These are phyloP conservation scores for Stereum hirsutum DNA, from an alignment of 1,284 basidiomycete genomes.

Conservation along the genomic window DNA sequence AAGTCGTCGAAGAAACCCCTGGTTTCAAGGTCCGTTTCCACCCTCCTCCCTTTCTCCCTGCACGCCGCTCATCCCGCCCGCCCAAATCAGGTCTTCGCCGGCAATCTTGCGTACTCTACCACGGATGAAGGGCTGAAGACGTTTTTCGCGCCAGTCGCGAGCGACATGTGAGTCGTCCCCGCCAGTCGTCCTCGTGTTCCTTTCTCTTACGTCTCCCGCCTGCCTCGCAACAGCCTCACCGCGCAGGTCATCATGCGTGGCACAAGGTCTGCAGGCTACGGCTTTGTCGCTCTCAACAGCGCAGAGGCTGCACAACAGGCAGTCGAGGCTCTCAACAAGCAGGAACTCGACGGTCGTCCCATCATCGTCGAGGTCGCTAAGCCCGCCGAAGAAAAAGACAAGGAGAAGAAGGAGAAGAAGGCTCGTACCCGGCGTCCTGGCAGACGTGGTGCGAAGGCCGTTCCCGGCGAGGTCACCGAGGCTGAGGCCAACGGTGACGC, in stretches of 20 bases:
- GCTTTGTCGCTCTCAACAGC: slow-evolving; percentile 79
- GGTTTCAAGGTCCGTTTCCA: slow-evolving; percentile 55
- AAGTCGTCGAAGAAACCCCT: slow-evolving; percentile 55
- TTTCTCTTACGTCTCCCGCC: slow-evolving; percentile 14
- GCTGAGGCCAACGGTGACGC: slow-evolving; percentile 76
- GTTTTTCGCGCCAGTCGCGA: slow-evolving; percentile 77
- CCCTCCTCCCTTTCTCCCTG: slow-evolving; percentile 9
- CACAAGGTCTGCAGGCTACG: slow-evolving; percentile 80
- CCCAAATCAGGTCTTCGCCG: slow-evolving; percentile 64
- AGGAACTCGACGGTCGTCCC: slow-evolving; percentile 80
- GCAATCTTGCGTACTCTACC: slow-evolving; percentile 82
- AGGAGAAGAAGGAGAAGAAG: slow-evolving; percentile 69
- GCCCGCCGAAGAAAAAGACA: slow-evolving; percentile 78
- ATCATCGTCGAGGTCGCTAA: slow-evolving; percentile 88
- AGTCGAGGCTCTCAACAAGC: slow-evolving; percentile 78
- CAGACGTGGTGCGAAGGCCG: slow-evolving; percentile 74
- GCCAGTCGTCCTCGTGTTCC: too few relatives aligned
- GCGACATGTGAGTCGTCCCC: slow-evolving; percentile 67
- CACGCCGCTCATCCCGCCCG: slow-evolving; percentile 11
- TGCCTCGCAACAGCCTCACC: slow-evolving; percentile 39
- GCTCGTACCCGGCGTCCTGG: slow-evolving; percentile 62
- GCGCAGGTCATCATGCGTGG: slow-evolving; percentile 79
- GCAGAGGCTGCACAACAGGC: slow-evolving; percentile 80
- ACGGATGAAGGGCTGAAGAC: slow-evolving; percentile 85
- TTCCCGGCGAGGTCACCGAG: slow-evolving; percentile 78